A percentile compares a stretch with the other conserved stretches of the same genome.
phyloP scores from a whole-genome alignment of 1,284 basidiomycete genomes.

The Malassezia pachydermatis region DNA sequence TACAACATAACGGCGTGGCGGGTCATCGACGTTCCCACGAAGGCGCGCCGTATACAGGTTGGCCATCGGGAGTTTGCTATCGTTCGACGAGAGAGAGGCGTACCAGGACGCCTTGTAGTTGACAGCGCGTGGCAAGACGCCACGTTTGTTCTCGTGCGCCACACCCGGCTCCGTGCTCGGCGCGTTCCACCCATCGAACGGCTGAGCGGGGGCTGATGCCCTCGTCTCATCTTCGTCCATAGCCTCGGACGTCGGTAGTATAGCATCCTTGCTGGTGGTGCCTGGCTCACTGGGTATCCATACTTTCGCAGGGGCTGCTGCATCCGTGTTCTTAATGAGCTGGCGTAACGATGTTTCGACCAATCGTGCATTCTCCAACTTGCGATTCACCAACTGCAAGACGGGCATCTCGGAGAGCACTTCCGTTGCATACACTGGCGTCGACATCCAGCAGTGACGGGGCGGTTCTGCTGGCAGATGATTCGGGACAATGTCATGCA shows the following conservation, averaged over 20 bases:
- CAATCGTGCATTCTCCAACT: conserved; percentile 34
- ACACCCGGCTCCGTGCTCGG: not conserved
- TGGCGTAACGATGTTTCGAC: conserved; percentile 29
- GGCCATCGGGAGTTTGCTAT: conserved; percentile 19
- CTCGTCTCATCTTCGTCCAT: conserved; percentile 1
- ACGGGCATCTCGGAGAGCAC: conserved; percentile 12
- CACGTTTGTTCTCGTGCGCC: not conserved
- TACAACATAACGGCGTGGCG: not conserved
- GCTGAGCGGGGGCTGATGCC: not conserved
- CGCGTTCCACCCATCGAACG: not conserved
- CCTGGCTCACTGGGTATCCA: not conserved
- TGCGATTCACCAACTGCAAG: conserved; percentile 30
- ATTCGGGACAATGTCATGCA: conserved; percentile 28
- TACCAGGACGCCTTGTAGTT: conserved; percentile 37
- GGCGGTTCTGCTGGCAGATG: conserved; percentile 32
- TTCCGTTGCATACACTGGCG: conserved; percentile 27
- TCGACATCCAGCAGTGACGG: conserved; percentile 33
- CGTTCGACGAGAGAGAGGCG: conserved; percentile 22
- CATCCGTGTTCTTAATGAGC: conserved; percentile 31
- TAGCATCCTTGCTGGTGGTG: not conserved
- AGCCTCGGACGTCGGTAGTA: not conserved
- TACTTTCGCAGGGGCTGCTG: conserved; percentile 20
- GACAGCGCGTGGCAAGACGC: conserved; percentile 22
- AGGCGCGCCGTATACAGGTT: conserved; percentile 18
- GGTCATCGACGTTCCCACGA: conserved; percentile 13